Percentiles rank a stretch among this genome's conserved stretches.
Conservation (phyloP, 495 filamentous ascomycete genomes). For the Cercophora scortea region DNA sequence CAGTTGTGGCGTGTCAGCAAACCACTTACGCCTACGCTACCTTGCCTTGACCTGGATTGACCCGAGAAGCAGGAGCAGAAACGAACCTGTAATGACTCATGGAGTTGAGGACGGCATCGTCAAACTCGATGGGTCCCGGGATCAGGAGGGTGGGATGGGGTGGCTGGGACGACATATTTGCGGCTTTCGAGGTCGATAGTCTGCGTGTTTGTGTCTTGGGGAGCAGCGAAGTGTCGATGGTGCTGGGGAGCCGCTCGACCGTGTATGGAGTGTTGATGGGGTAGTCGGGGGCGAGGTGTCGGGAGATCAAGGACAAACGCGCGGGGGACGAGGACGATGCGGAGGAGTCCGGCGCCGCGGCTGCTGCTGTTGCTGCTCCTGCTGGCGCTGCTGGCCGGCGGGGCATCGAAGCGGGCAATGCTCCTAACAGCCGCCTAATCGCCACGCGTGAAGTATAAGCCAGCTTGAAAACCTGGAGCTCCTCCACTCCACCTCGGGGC, state of each 20-base stretch:
- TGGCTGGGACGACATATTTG: slow-evolving; percentile 71
- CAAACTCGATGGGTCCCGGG: slow-evolving; percentile 96
- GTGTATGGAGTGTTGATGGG: slow-evolving; percentile 45
- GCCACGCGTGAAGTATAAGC: slow-evolving; percentile 17
- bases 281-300: slow-evolving; percentile 56
- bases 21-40: neutral
- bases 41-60: no score
- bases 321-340: slow-evolving; percentile 36
- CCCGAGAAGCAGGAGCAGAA: neutral
- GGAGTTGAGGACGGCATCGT: slow-evolving; percentile 89
- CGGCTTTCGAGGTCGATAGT: slow-evolving; percentile 12
- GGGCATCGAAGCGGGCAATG: slow-evolving; percentile 30
- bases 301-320: slow-evolving; percentile 70
- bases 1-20: slow-evolving; percentile 3
- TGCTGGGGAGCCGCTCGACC: slow-evolving; percentile 45
- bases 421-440: slow-evolving; percentile 19
- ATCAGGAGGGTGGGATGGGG: slow-evolving; percentile 81
- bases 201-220: slow-evolving; percentile 26
- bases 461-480: neutral
- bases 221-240: slow-evolving; percentile 38
- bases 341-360: no score
- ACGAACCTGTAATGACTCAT: slow-evolving; percentile 90
- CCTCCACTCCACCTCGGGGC: neutral
- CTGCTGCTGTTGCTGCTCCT: slow-evolving; percentile 31
- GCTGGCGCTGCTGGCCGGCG: slow-evolving; percentile 42